Evolutionary conservation across 2,329 filamentous ascomycete species (phyloP).

Genomic region (Aureobasidium subglaciale): DNA sequence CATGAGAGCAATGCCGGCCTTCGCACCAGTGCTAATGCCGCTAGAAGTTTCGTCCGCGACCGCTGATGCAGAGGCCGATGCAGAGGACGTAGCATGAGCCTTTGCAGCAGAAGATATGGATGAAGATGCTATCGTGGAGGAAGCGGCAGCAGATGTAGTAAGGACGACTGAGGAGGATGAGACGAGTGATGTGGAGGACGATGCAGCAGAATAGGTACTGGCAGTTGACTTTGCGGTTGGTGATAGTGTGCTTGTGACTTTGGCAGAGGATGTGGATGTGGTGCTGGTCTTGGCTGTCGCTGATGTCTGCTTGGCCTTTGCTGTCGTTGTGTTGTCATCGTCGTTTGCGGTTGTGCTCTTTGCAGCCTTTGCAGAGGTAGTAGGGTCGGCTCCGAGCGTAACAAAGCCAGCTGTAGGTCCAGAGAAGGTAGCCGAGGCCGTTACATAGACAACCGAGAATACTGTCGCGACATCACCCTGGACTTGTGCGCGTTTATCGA

Average conservation of each 20-base stretch:
- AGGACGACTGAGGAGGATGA: background rate
- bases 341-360: constrained; percentile 17
- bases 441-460: constrained; percentile 46
- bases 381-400: constrained; percentile 19
- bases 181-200: background rate
- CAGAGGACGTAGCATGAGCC: constrained; percentile 1
- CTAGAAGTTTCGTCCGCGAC: background rate
- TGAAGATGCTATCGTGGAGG: constrained; percentile 13
- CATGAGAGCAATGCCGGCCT: constrained; percentile 80
- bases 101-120: constrained; percentile 1
- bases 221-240: constrained; percentile 1
- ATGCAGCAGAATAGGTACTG: background rate
- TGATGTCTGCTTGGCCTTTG: constrained; percentile 9
- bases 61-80: constrained; percentile 3
- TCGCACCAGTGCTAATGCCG: constrained; percentile 45
- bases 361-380: constrained; percentile 17
- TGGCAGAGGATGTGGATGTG: background rate
- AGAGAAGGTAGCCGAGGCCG: constrained; percentile 44
- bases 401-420: constrained; percentile 34
- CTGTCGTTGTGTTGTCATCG: background rate
- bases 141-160: constrained; percentile 12
- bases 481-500: constrained; percentile 13
- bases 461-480: constrained; percentile 26
- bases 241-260: constrained; percentile 1
- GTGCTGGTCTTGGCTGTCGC: background rate